These are phyloP conservation scores for Fusarium verrucosum DNA, from an alignment of 2,329 filamentous ascomycete genomes.

Conservation along the genomic window DNA sequence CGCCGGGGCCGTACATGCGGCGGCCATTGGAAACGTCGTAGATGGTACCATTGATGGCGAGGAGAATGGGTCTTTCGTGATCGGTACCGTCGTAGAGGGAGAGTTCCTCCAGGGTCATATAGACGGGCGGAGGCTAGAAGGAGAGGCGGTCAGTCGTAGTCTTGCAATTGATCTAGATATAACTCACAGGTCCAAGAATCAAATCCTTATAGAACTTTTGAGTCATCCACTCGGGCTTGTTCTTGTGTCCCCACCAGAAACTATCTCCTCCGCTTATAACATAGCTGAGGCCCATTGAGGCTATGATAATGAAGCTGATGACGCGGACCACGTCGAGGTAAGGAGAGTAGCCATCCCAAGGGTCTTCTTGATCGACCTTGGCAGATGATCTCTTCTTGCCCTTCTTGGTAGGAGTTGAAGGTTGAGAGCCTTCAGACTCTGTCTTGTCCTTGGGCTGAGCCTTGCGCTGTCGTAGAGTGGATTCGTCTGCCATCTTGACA, in stretches of 20 bases:
- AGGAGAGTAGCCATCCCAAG: slow-evolving; percentile 59
- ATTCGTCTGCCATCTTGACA: slow-evolving; percentile 51
- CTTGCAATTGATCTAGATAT: neutral
- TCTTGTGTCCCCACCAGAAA: slow-evolving; percentile 71
- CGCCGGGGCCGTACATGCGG: slow-evolving; percentile 81
- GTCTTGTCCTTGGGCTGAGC: slow-evolving; percentile 40
- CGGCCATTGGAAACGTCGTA: slow-evolving; percentile 80
- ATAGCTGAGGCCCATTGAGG: slow-evolving; percentile 77
- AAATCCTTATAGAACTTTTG: slow-evolving; percentile 64
- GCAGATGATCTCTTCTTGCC: slow-evolving; percentile 35
- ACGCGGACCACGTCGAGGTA: slow-evolving; percentile 76
- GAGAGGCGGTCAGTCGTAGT: slow-evolving; percentile 4
- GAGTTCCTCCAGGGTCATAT: slow-evolving; percentile 80
- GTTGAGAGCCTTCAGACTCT: slow-evolving; percentile 31
- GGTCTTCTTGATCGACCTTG: slow-evolving; percentile 55
- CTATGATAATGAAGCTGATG: slow-evolving; percentile 70
- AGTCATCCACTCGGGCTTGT: slow-evolving; percentile 70
- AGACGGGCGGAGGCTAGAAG: slow-evolving; percentile 64
- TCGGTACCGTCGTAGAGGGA: slow-evolving; percentile 80
- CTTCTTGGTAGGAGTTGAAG: slow-evolving; percentile 41
- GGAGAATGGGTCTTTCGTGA: slow-evolving; percentile 79
- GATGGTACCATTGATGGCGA: slow-evolving; percentile 88
- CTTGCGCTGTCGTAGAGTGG: slow-evolving; percentile 58
- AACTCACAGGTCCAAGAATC: slow-evolving; percentile 40
- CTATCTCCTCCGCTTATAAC: slow-evolving; percentile 77